Percentiles rank a stretch among this genome's conserved stretches.
Evolutionary conservation across 352 stramenopile species (phyloP).

Genomic region (Pythium utonaiense): DNA sequence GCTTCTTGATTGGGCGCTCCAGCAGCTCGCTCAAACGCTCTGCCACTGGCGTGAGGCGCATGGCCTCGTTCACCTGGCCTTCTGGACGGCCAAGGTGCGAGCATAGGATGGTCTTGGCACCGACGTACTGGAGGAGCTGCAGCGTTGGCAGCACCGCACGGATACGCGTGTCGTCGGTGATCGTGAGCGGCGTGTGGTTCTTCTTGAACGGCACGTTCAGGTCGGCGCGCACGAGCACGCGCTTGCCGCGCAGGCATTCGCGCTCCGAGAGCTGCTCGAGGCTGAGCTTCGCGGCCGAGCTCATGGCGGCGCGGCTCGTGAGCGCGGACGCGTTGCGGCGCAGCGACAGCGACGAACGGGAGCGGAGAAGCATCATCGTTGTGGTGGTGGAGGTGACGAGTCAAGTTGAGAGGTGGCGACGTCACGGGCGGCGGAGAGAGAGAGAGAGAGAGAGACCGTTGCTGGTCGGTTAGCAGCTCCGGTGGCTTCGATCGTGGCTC

Average conservation of each 20-base stretch:
- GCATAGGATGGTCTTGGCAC: conserved; percentile 93
- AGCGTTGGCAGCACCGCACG: conserved; percentile 94
- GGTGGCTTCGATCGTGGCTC: conserved; percentile 2
- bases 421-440: neutral
- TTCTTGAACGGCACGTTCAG: conserved; percentile 99
- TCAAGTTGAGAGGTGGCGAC: neutral
- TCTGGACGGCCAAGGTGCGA: conserved; percentile 98
- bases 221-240: conserved; percentile 97
- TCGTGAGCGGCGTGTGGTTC: conserved; percentile 84
- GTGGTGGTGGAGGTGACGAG: neutral
- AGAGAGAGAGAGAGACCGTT: neutral
- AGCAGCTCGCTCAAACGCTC: conserved; percentile 92
- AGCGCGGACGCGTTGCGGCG: conserved; percentile 2
- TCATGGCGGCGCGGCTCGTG: conserved; percentile 22
- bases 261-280: conserved; percentile 60
- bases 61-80: conserved; percentile 75
- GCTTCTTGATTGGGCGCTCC: conserved; percentile 88
- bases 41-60: conserved; percentile 91
- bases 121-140: conserved; percentile 88
- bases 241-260: conserved; percentile 90
- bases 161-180: conserved; percentile 97
- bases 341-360: conserved; percentile 6
- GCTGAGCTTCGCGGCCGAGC: conserved; percentile 58
- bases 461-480: neutral
- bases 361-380: conserved; percentile 19